Conservation (phyloP, 192 early-diverging fungal species). For the Nowakowskiella sp. region DNA sequence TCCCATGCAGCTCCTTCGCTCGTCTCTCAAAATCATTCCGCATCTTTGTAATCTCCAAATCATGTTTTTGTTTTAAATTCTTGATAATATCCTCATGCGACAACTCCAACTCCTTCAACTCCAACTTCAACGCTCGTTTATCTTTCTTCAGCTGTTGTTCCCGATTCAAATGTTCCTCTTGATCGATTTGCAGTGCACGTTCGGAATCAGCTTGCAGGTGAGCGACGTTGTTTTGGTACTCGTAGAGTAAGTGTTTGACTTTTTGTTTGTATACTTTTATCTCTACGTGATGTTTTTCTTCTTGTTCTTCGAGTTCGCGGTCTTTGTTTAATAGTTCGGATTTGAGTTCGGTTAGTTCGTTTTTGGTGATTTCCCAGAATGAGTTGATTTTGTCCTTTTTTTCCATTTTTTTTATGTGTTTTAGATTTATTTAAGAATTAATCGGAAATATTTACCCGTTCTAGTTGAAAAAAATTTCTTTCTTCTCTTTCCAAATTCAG, state of each 20-base stretch:
- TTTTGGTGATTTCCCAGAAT: conserved; percentile 56
- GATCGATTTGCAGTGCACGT: conserved; percentile 45
- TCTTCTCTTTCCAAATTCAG: conserved; percentile 44
- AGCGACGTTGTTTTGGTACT: conserved; percentile 62
- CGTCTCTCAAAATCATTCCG: conserved; percentile 47
- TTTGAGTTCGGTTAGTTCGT: conserved; percentile 37
- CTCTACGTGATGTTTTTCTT: conserved; percentile 61
- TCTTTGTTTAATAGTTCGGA: conserved; percentile 52
- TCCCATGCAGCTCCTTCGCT: conserved; percentile 49
- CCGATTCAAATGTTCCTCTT: conserved; percentile 40
- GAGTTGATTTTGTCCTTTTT: conserved; percentile 49
- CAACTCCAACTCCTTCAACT: conserved; percentile 54
- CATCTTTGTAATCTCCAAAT: conserved; percentile 49
- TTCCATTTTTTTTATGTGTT: conserved; percentile 14
- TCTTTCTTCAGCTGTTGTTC: conserved; percentile 53
- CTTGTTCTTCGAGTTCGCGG: conserved; percentile 51
- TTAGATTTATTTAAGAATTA: neutral
- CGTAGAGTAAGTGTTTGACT: conserved; percentile 61
- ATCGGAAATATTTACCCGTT: conserved; percentile 28
- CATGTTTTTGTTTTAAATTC: conserved; percentile 47
- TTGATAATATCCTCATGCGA: conserved; percentile 59
- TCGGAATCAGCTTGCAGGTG: conserved; percentile 57
- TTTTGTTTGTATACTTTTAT: conserved; percentile 68
- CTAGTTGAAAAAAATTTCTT: conserved; percentile 56
- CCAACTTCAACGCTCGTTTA: conserved; percentile 54